These are phyloP conservation scores for Candida sakaeoensis DNA, from an alignment of 805 yeast genomes.

Conservation along the genomic window DNA sequence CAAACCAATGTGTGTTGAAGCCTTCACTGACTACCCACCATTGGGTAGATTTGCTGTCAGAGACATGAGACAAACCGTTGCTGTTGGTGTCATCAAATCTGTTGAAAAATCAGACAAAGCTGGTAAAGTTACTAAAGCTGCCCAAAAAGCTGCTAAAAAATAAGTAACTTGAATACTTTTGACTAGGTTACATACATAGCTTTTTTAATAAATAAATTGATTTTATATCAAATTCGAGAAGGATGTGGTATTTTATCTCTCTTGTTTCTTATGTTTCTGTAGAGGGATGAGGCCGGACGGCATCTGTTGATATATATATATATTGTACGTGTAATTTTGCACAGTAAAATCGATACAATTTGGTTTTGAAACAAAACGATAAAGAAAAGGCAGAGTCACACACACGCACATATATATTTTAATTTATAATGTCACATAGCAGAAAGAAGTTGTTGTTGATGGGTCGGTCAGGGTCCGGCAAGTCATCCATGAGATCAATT, in stretches of 20 bases:
- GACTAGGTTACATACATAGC: neutral
- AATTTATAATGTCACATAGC: conserved; percentile 5
- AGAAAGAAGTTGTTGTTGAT: conserved; percentile 43
- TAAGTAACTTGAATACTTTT: conserved; percentile 22
- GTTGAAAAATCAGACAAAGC: conserved; percentile 47
- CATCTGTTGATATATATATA: no score
- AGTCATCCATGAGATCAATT: conserved; percentile 95
- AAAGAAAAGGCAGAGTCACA: no score
- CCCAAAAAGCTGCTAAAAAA: conserved; percentile 45
- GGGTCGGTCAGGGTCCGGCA: conserved; percentile 97
- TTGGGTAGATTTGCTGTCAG: conserved; percentile 67
- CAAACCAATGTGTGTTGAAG: conserved; percentile 44
- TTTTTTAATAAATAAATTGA: neutral
- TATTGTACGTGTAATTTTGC: no score
- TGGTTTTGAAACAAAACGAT: no score
- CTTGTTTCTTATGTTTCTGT: no score
- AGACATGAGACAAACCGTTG: conserved; percentile 99
- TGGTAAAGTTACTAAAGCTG: conserved; percentile 49
- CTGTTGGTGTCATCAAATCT: conserved; percentile 96
- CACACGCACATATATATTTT: no score
- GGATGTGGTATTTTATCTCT: no score
- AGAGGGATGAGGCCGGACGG: no score
- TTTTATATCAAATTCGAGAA: neutral
- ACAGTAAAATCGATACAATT: no score
- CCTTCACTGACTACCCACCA: conserved; percentile 44